Conservation (phyloP, 2,329 filamentous ascomycete species). For the Bimuria novae-zelandiae region DNA sequence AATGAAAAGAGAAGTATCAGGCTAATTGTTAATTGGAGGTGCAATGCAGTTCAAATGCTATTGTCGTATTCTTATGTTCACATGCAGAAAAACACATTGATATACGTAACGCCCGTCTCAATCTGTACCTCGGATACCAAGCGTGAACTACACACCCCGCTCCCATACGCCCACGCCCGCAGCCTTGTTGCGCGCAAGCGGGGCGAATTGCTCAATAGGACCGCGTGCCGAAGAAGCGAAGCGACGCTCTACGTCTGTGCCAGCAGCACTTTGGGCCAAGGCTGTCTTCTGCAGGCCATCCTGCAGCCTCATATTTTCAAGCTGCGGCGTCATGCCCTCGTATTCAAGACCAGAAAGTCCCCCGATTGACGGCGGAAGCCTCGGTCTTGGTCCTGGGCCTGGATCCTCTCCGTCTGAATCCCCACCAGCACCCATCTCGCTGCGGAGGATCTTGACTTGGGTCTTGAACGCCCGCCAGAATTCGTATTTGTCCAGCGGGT, state of each 20-base stretch:
- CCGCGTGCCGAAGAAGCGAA: conserved; percentile 14
- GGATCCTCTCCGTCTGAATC: conserved; percentile 3
- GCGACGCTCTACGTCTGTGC: conserved; percentile 6
- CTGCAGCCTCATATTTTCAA: conserved; percentile 26
- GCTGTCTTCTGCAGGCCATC: conserved; percentile 29
- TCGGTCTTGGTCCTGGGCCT: conserved; percentile 7
- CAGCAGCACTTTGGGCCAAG: conserved; percentile 18
- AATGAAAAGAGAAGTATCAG: too few species aligned
- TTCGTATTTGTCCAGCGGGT: conserved; percentile 56
- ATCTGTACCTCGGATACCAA: neutral
- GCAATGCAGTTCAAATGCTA: too few species aligned
- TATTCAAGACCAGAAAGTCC: conserved; percentile 23
- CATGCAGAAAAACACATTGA: too few species aligned
- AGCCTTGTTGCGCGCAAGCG: conserved; percentile 16
- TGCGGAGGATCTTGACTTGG: conserved; percentile 64
- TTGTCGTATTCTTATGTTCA: too few species aligned
- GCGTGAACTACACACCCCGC: conserved; percentile 32
- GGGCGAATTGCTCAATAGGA: conserved; percentile 20
- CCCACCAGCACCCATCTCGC: conserved; percentile 55
- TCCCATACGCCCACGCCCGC: conserved; percentile 16
- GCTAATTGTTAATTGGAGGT: too few species aligned
- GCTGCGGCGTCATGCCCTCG: conserved; percentile 25
- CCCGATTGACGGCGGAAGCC: conserved; percentile 24
- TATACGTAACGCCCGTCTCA: neutral
- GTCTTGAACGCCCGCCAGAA: conserved; percentile 68